These are phyloP conservation scores for Mycena leptocephala DNA, from an alignment of 768 basidiomycete genomes.

Conservation along the genomic window DNA sequence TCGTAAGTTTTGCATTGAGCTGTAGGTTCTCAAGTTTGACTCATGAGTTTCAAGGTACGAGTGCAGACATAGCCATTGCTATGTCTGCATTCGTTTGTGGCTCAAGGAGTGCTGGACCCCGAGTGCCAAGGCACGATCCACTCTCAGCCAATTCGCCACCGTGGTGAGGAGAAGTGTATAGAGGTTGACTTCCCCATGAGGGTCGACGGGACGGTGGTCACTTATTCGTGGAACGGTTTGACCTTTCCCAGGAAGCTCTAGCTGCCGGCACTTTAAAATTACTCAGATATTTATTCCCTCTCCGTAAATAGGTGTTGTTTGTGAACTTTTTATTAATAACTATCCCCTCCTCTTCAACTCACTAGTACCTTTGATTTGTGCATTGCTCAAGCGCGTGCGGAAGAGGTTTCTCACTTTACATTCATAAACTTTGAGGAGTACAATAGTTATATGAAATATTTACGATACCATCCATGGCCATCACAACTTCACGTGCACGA, in stretches of 20 bases:
- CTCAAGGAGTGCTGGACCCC: not conserved
- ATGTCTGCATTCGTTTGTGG: not conserved
- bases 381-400: too few relatives aligned
- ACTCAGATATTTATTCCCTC: too few relatives aligned
- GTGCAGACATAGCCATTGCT: not conserved
- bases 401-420: too few relatives aligned
- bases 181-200: not conserved
- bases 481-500: too few relatives aligned
- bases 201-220: not conserved
- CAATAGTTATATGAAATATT: too few relatives aligned
- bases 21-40: too few relatives aligned
- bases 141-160: not conserved
- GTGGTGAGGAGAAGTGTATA: not conserved
- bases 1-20: not conserved
- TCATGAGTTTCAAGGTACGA: too few relatives aligned
- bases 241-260: not conserved
- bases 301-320: not conserved
- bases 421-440: too few relatives aligned
- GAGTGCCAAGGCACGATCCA: not conserved
- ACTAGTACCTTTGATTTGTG: too few relatives aligned
- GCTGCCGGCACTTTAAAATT: too few relatives aligned
- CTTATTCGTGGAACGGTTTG: not conserved
- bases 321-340: not conserved
- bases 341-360: too few relatives aligned
- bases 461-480: too few relatives aligned